phyloP scores from a whole-genome alignment of 306 rosid species.

The Cucurbita ficifolia region DNA sequence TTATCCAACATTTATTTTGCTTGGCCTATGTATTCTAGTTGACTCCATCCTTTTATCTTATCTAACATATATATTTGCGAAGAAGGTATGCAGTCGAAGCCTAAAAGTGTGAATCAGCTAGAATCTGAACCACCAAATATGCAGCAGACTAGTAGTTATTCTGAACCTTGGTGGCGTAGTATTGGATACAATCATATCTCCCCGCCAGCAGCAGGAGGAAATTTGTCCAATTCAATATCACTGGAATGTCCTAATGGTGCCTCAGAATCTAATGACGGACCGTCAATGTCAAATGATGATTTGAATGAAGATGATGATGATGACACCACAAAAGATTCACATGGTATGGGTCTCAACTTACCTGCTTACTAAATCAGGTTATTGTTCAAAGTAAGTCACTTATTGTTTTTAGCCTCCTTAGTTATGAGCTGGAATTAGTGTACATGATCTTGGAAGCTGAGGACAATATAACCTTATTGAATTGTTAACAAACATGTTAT shows the following conservation, averaged over 20 bases:
- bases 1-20: not conserved
- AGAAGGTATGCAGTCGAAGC: constrained; percentile 64
- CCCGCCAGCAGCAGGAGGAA: constrained; percentile 29
- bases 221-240: constrained; percentile 48
- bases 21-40: not conserved
- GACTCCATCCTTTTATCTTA: not conserved
- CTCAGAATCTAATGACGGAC: constrained; percentile 72
- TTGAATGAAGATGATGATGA: constrained; percentile 58
- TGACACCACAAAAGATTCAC: constrained; percentile 37
- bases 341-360: constrained; percentile 7
- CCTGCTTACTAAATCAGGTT: not conserved
- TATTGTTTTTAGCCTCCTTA: not conserved
- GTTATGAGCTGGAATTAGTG: not conserved
- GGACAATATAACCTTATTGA: not conserved
- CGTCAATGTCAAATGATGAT: constrained; percentile 58
- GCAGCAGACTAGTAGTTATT: constrained; percentile 33
- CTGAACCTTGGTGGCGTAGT: constrained; percentile 91
- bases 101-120: constrained; percentile 34
- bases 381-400: not conserved
- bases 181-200: constrained; percentile 42
- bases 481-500: not conserved
- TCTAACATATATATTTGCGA: not conserved
- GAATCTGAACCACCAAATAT: constrained; percentile 40
- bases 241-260: constrained; percentile 59
- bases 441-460: not conserved